A percentile compares a stretch with the other conserved stretches of the same genome.
phyloP scores from a whole-genome alignment of 768 basidiomycete genomes.

The Dioszegia crocea region DNA sequence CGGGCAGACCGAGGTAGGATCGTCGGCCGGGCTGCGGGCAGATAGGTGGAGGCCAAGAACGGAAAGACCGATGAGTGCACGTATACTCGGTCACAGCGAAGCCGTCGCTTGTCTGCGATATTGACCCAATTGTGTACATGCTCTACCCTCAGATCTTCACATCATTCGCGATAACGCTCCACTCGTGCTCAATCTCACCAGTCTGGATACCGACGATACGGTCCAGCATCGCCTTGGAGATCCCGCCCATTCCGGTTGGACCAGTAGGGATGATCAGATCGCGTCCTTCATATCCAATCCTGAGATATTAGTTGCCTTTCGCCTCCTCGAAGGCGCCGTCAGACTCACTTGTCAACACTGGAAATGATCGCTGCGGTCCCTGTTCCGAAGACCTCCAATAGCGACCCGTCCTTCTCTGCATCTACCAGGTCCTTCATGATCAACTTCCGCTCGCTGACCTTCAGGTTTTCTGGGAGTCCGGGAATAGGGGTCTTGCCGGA shows the following conservation, averaged over 20 bases:
- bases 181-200: constrained; percentile 63
- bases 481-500: constrained; percentile 52
- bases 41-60: too few relatives aligned
- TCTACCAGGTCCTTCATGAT: constrained; percentile 58
- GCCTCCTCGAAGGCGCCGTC: background rate
- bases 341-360: constrained; percentile 47
- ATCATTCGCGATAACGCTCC: constrained; percentile 60
- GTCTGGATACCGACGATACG: constrained; percentile 75
- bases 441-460: constrained; percentile 60
- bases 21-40: too few relatives aligned
- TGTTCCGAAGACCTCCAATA: constrained; percentile 78
- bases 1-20: too few relatives aligned
- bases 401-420: constrained; percentile 57
- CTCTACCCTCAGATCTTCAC: constrained; percentile 12
- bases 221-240: constrained; percentile 67
- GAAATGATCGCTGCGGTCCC: constrained; percentile 61
- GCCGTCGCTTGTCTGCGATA: too few relatives aligned
- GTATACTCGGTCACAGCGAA: too few relatives aligned
- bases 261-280: constrained; percentile 63
- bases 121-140: too few relatives aligned
- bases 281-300: constrained; percentile 60
- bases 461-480: constrained; percentile 54
- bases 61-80: too few relatives aligned
- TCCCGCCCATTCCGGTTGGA: constrained; percentile 70
- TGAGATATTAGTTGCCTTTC: constrained; percentile 13